Conservation (phyloP, 345 rosid genomes). For the Nasturtium officinale region DNA sequence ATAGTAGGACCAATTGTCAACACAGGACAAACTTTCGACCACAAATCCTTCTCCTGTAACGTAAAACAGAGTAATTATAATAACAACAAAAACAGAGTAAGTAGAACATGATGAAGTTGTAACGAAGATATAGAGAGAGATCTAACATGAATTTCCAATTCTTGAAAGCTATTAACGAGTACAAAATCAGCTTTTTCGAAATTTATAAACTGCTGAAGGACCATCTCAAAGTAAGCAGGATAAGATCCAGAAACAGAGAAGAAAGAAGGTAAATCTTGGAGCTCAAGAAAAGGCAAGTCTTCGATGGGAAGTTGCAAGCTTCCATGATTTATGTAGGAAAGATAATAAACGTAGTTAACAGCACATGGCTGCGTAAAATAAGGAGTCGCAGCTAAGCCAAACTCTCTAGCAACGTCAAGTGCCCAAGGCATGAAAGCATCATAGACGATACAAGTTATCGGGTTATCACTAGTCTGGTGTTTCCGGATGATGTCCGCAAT, state of each 20-base stretch:
- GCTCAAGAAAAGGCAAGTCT: slow-evolving; percentile 52
- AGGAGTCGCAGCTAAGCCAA: slow-evolving; percentile 51
- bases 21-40: slow-evolving; percentile 48
- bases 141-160: slow-evolving; percentile 46
- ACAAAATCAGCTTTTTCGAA: slow-evolving; percentile 50
- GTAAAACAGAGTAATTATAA: slow-evolving; percentile 1
- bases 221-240: slow-evolving; percentile 57
- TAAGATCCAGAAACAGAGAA: slow-evolving; percentile 48
- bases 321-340: slow-evolving; percentile 40
- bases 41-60: slow-evolving; percentile 50
- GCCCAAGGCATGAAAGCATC: slow-evolving; percentile 73
- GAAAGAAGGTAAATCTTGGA: slow-evolving; percentile 62
- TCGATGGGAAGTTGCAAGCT: slow-evolving; percentile 49
- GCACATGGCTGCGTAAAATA: slow-evolving; percentile 71
- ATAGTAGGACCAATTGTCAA: slow-evolving; percentile 64
- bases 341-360: slow-evolving; percentile 60
- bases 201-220: slow-evolving; percentile 53
- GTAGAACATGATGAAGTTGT: background rate
- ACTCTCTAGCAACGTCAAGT: slow-evolving; percentile 57
- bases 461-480: slow-evolving; percentile 40
- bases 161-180: slow-evolving; percentile 54
- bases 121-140: slow-evolving; percentile 11
- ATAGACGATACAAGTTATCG: slow-evolving; percentile 57
- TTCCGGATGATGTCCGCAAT: slow-evolving; percentile 51
- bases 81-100: background rate